These are phyloP conservation scores for Nemophila menziesii DNA, from an alignment of 257 asterid species.

Conservation along the genomic window DNA sequence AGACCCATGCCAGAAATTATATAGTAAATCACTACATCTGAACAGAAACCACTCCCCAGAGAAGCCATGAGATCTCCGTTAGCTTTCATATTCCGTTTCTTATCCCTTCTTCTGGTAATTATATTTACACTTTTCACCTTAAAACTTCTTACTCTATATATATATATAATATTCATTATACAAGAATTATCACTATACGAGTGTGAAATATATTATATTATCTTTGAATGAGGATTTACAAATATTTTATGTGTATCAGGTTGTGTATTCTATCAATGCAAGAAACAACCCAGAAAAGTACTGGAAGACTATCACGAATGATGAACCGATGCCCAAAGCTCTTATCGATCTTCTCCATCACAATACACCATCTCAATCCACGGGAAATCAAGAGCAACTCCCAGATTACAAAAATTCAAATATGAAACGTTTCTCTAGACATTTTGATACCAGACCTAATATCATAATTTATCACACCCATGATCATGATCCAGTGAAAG, in stretches of 20 bases:
- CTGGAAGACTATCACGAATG: slow-evolving; percentile 2
- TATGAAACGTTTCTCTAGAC: not conserved
- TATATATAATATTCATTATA: too few relatives aligned
- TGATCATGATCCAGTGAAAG: slow-evolving; percentile 1
- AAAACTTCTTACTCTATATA: not conserved
- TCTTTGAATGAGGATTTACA: too few relatives aligned
- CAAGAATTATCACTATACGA: too few relatives aligned
- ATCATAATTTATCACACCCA: slow-evolving; percentile 9
- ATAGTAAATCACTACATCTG: not conserved
- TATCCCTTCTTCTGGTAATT: slow-evolving; percentile 12
- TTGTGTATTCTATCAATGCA: slow-evolving; percentile 5
- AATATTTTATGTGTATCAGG: slow-evolving; percentile 8
- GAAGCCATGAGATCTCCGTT: slow-evolving; percentile 5
- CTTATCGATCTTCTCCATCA: not conserved
- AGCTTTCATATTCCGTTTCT: slow-evolving; percentile 8
- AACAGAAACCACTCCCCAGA: not conserved
- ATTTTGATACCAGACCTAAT: slow-evolving; percentile 2
- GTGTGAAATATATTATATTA: too few relatives aligned
- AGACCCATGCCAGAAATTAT: slow-evolving; percentile 1
- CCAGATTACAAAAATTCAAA: not conserved
- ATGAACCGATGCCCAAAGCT: slow-evolving; percentile 1
- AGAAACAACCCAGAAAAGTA: not conserved
- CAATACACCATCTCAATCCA: not conserved
- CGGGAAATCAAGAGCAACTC: not conserved
- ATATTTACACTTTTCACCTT: not conserved